Evolutionary conservation across 2,329 filamentous ascomycete species (phyloP), one percentile per base, ranked within the genome.

Genomic region (Daldinia sp.): DNA sequence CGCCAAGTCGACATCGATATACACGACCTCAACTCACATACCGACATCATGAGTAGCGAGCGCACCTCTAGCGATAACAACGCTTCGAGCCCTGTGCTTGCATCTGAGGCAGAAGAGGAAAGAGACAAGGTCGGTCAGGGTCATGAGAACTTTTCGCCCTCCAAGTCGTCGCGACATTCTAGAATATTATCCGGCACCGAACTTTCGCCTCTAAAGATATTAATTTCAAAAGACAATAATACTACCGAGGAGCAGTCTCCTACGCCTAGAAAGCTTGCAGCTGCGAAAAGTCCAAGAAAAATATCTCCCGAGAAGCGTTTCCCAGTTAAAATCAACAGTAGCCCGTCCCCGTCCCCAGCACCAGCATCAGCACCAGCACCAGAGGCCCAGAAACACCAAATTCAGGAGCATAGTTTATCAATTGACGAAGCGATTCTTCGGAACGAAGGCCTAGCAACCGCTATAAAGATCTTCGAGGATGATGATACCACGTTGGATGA

Each of bases 401-500:
- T 73, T 12, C 63, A 72, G 42, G 63, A 75, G n/a, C 73, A 71
- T 30, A 80, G 81, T 20, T 79, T 86, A 42, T 84, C 80, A 54
- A 76, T 89, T 20, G 85, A 88, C 60, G 84, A 88, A 63, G 84
- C 84, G 1, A 80, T 89, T 60, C 80, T 80, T 46, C 82, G 86
- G 50, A 89, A 88, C 70, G 83, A 84, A 57, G 87, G 86, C 2
- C 80, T 90, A 42, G 86, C 84, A 73, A 84, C 84, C 63, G 87
- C 87, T 4, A 89, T 90, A 71, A 83, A 87, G 67, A 89, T 90
- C 51, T 87, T 90, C 37, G 89, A 90, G 74, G 88, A 90, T 37
- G 75, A 78, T 20, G 76, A 77, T 23, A 73, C 76, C 0, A 72
- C 78, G 55, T 75, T 79, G 55, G 77, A 79, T 15, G 75, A 82